Percentiles rank a stretch among this genome's conserved stretches.
Conservation (phyloP, 768 basidiomycete genomes). For the Russula lepida region DNA sequence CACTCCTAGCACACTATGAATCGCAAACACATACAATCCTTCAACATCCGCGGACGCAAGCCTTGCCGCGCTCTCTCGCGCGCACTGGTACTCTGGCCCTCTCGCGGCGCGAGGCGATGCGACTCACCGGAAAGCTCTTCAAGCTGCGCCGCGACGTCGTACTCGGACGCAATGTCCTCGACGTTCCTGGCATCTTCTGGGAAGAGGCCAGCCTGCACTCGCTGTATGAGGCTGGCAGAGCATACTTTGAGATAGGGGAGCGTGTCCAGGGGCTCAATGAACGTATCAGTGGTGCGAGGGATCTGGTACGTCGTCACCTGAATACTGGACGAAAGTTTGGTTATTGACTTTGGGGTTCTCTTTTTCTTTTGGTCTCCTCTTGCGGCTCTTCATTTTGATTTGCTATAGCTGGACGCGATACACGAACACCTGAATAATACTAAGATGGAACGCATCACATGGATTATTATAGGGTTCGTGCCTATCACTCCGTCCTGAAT, state of each 20-base stretch:
- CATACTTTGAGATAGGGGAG: slow-evolving; percentile 87
- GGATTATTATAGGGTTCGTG: slow-evolving; percentile 57
- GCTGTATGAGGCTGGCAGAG: slow-evolving; percentile 85
- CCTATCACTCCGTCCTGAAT: slow-evolving; percentile 19
- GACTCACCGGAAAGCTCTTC: slow-evolving; percentile 54
- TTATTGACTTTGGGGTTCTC: not conserved
- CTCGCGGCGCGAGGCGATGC: slow-evolving; percentile 73
- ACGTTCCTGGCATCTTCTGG: slow-evolving; percentile 94
- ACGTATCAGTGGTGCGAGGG: slow-evolving; percentile 77
- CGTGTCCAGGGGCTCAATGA: slow-evolving; percentile 84
- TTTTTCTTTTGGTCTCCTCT: not conserved
- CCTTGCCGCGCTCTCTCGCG: slow-evolving; percentile 80
- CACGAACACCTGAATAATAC: slow-evolving; percentile 88
- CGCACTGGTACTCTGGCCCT: slow-evolving; percentile 66
- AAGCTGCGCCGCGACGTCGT: slow-evolving; percentile 77
- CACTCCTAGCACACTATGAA: slow-evolving; percentile 84
- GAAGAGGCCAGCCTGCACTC: slow-evolving; percentile 83
- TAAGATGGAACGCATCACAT: slow-evolving; percentile 87
- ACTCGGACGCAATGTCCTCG: slow-evolving; percentile 85
- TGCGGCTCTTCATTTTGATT: not conserved
- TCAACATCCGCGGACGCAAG: slow-evolving; percentile 64
- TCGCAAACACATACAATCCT: slow-evolving; percentile 67
- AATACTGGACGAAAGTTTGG: not conserved
- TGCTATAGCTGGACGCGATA: slow-evolving; percentile 69
- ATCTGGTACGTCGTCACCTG: slow-evolving; percentile 57